Evolutionary conservation across 2,329 filamentous ascomycete species (phyloP).

Genomic region (Aspergillus eucalypticola): DNA sequence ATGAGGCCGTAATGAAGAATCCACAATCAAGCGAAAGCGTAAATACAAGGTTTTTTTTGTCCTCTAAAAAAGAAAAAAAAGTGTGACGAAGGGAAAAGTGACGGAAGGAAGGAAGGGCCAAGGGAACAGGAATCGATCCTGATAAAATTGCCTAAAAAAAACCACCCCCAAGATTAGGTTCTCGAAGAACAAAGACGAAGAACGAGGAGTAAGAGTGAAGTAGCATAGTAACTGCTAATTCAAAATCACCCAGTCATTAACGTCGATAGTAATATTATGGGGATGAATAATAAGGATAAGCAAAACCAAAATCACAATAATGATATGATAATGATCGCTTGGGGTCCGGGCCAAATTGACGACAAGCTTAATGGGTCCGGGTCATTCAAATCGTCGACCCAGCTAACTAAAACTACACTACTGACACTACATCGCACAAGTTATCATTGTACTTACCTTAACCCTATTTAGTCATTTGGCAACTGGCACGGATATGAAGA

Average conservation of each 20-base stretch:
- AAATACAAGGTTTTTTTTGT: not conserved
- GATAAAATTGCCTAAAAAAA: not conserved
- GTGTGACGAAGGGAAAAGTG: not conserved
- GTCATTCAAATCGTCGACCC: not conserved
- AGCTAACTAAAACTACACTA: not conserved
- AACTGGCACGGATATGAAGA: not conserved
- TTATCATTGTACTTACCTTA: not conserved
- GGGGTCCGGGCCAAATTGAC: not conserved
- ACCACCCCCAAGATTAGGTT: not conserved
- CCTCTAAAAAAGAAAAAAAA: not conserved
- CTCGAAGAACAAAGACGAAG: not conserved
- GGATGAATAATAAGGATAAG: not conserved
- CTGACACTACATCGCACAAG: not conserved
- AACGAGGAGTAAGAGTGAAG: not conserved
- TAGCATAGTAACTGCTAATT: not conserved
- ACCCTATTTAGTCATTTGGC: not conserved
- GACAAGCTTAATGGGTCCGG: not conserved
- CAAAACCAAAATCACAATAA: not conserved
- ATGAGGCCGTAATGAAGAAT: conserved; percentile 6
- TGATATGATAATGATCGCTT: not conserved
- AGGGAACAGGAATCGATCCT: not conserved
- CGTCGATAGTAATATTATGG: not conserved
- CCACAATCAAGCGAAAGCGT: conserved; percentile 2
- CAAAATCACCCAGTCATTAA: too few relatives aligned
- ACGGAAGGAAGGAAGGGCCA: not conserved